Percentiles rank a stretch among this genome's conserved stretches.
These are phyloP conservation scores for Globisporangium polare DNA, from an alignment of 352 stramenopile species.

Conservation along the genomic window DNA sequence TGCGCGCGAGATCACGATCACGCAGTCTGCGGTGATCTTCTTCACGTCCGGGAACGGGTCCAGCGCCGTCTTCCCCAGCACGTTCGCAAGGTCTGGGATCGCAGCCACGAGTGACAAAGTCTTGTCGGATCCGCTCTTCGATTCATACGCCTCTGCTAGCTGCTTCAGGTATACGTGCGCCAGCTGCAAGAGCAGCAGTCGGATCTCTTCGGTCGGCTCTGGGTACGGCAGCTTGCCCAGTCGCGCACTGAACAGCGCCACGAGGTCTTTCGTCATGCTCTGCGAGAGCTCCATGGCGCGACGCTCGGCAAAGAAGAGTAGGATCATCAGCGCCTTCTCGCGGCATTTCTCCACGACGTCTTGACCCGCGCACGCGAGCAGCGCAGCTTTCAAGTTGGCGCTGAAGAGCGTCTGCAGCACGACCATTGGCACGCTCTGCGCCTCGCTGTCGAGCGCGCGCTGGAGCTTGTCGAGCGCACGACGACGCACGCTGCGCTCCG, in stretches of 20 bases:
- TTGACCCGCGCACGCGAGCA: conserved; percentile 42
- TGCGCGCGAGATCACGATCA: conserved; percentile 44
- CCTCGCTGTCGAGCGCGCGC: conserved; percentile 45
- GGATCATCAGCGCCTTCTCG: conserved; percentile 55
- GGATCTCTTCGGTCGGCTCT: conserved; percentile 81
- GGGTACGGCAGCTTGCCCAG: conserved; percentile 74
- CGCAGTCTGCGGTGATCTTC: conserved; percentile 62
- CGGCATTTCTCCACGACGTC: conserved; percentile 78
- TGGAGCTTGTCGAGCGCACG: conserved; percentile 72
- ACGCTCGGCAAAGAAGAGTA: conserved; percentile 54
- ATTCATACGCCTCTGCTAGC: conserved; percentile 16
- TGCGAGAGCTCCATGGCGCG: conserved; percentile 39
- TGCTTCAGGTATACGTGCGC: conserved; percentile 51
- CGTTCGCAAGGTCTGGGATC: conserved; percentile 65
- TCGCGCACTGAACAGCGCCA: conserved; percentile 42
- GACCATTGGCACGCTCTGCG: conserved; percentile 20
- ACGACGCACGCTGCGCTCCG: conserved; percentile 65
- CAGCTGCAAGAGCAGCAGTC: conserved; percentile 63
- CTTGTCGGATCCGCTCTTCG: conserved; percentile 3
- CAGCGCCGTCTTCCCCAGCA: conserved; percentile 61
- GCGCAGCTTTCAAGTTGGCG: conserved; percentile 37
- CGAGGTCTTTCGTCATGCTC: conserved; percentile 39
- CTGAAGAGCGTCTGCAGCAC: conserved; percentile 45
- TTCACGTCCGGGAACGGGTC: conserved; percentile 84
- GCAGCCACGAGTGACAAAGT: conserved; percentile 38